Base-by-base conservation (phyloP, 345 rosid genomes). In the Carallia brachiata region DNA sequence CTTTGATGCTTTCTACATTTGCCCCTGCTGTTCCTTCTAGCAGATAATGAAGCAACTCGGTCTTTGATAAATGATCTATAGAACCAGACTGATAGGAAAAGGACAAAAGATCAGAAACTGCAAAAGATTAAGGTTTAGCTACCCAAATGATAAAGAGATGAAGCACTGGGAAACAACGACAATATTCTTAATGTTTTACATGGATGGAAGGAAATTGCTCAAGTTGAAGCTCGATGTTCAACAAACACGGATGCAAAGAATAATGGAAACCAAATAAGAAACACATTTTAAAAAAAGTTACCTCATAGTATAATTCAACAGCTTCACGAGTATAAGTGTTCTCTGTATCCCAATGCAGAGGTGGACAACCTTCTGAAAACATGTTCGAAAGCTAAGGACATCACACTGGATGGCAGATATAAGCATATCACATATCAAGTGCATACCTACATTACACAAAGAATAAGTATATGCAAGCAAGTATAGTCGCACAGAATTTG, bases 21-120 rank as follows among this genome's bases (percentile, higher is more conserved):
- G 96, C 81, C 79, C 88, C 97, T 7, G 84, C 88, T 47, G 97
- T 91, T 73, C 96, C 98, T 74, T 94, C 95, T 70, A 91, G 78
- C 61, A 91, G 86, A 79, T 77, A 81, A 53, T n/a, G 76, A 40
- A 91, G 85, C 77, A 88, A 68, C 81, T 88, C 70, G 63, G 75
- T 69, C 73, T 73, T 86, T 61, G 92, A 86, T 59, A 87, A 73
- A 63, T 75, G 67, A 66, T 62, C 56, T 74, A 82, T 86, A 58
- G 97, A 81, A 79, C 70, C 79, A 69, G 85, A 95, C 98, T 94
- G 77, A 65, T 61, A 52, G 73, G 63, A 3, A 57, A 71, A 55
- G 55, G 59, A 63, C 30, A 63, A 23, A 36, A 48, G 63, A 61
- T n/a, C 56, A 53, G 57, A 66, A 69, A 27, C 6, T 23, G 30